phyloP scores from a whole-genome alignment of 2,329 filamentous ascomycete genomes.

The Xylaria multiplex region DNA sequence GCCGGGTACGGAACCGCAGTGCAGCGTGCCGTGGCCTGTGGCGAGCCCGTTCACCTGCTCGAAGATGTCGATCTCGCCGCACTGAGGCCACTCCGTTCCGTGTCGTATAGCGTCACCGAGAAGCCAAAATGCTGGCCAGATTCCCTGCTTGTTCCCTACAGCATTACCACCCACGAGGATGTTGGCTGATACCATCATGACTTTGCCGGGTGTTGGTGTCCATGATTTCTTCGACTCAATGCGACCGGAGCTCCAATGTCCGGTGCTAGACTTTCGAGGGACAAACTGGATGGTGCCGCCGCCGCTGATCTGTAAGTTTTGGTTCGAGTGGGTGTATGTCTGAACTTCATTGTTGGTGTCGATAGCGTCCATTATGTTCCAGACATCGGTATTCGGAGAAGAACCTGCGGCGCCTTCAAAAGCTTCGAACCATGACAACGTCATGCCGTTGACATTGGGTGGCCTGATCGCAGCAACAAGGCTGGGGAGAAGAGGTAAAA shows the following conservation, averaged over 20 bases:
- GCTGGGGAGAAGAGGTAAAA: slow-evolving; percentile 45
- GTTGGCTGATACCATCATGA: slow-evolving; percentile 58
- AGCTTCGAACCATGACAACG: slow-evolving; percentile 43
- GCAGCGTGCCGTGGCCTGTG: slow-evolving; percentile 60
- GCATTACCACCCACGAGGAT: slow-evolving; percentile 59
- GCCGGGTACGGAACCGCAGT: slow-evolving; percentile 59
- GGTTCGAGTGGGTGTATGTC: slow-evolving; percentile 57
- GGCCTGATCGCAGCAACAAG: slow-evolving; percentile 46
- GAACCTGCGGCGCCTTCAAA: slow-evolving; percentile 46
- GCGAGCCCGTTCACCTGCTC: slow-evolving; percentile 63
- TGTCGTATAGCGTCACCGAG: slow-evolving; percentile 61
- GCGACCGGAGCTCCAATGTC: slow-evolving; percentile 64
- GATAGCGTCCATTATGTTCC: slow-evolving; percentile 51
- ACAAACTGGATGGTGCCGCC: slow-evolving; percentile 62
- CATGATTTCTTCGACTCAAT: slow-evolving; percentile 62
- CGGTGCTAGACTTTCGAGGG: slow-evolving; percentile 54
- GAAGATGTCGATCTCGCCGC: slow-evolving; percentile 68
- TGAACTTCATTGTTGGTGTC: slow-evolving; percentile 64
- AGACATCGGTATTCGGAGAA: slow-evolving; percentile 40
- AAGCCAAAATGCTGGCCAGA: slow-evolving; percentile 70
- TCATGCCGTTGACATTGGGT: slow-evolving; percentile 45
- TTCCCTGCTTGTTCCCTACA: slow-evolving; percentile 57
- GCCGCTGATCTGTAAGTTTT: slow-evolving; percentile 63
- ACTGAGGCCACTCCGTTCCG: slow-evolving; percentile 61
- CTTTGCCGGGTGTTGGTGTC: slow-evolving; percentile 57